Evolutionary conservation across 257 asterid species (phyloP), one percentile per base, ranked within the genome.

Genomic region (Orobanche coerulescens): DNA sequence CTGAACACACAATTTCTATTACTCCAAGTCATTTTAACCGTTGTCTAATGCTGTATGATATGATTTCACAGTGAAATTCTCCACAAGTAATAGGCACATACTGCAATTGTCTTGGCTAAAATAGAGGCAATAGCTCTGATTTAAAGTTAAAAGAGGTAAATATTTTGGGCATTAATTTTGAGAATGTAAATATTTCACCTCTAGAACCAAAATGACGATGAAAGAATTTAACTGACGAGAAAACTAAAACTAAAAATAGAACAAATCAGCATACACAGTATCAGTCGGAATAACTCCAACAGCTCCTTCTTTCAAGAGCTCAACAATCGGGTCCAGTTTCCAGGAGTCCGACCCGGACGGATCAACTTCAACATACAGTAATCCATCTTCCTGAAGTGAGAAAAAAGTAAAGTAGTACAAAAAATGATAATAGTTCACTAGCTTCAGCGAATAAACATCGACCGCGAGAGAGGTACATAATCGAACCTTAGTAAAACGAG

Each of bases 231-330:
- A 51, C 39, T 6, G 44, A 56, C 2, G 46, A 59, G 42, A 47
- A 0, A 59, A 40, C 23, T 0, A 58, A 47, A 51, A 25, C 1
- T 0, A 22, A 39, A 42, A 6, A 13, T 12, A 13, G 19, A 22
- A 15, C n/a, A 15, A 44, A 66, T 5, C 24, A 57, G 48, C 87
- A 18, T 75, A 91, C 98, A 85, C 81, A 8, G 98, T 88, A 67
- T 91, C 98, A 16, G 98, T 91, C 26, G 98, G 98, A 73, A 91
- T 88, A 57, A 91, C 98, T 62, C 96, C 96, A 64, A 91, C 96
- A 67, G 98, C 98, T 63, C 96, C 96, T 73, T 78, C 68, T 55
- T 85, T 85, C 72, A 91, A 69, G 39, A 85, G 98, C 68, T 77
- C 85, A 71, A 85, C 74, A 51, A 88, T 65, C n/a, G 86, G 86